phyloP scores from a whole-genome alignment of 2,329 filamentous ascomycete genomes.

The Curvularia sp. region DNA sequence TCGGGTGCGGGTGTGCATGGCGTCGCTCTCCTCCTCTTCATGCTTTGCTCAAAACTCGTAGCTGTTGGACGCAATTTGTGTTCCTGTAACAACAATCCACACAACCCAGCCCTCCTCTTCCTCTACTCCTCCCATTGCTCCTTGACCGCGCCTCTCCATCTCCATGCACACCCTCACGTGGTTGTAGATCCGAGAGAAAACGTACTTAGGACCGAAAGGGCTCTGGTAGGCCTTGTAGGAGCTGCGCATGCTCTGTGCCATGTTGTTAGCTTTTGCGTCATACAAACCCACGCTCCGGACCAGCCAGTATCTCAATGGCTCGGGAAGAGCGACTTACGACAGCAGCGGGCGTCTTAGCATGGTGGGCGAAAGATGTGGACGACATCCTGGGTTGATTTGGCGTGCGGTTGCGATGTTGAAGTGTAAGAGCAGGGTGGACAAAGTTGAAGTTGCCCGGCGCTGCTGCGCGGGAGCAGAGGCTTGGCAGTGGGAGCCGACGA shows the following conservation, averaged over 20 bases:
- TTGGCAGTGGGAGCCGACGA: slow-evolving; percentile 23
- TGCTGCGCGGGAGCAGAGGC: slow-evolving; percentile 11
- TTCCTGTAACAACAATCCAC: not conserved
- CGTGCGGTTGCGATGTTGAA: slow-evolving; percentile 22
- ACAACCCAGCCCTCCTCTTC: slow-evolving; percentile 3
- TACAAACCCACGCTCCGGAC: not conserved
- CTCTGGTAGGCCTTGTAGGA: slow-evolving; percentile 61
- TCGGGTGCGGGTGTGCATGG: not conserved
- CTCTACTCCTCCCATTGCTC: not conserved
- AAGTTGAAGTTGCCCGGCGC: slow-evolving; percentile 24
- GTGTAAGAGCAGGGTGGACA: slow-evolving; percentile 14
- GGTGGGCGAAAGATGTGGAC: slow-evolving; percentile 24
- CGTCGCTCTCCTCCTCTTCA: not conserved
- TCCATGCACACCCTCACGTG: not conserved
- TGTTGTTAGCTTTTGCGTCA: slow-evolving; percentile 27
- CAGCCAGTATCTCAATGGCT: slow-evolving; percentile 2
- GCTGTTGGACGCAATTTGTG: not conserved
- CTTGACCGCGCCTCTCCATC: not conserved
- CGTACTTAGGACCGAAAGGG: slow-evolving; percentile 66
- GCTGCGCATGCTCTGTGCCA: slow-evolving; percentile 40
- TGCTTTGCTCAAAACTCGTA: not conserved
- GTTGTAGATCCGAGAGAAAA: slow-evolving; percentile 23
- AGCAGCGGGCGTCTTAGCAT: slow-evolving; percentile 40
- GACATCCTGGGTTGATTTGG: slow-evolving; percentile 28
- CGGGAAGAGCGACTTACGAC: slow-evolving; percentile 30